Evolutionary conservation across 495 filamentous ascomycete genomes (phyloP).

Genomic region (Gamarada debralockiae): DNA sequence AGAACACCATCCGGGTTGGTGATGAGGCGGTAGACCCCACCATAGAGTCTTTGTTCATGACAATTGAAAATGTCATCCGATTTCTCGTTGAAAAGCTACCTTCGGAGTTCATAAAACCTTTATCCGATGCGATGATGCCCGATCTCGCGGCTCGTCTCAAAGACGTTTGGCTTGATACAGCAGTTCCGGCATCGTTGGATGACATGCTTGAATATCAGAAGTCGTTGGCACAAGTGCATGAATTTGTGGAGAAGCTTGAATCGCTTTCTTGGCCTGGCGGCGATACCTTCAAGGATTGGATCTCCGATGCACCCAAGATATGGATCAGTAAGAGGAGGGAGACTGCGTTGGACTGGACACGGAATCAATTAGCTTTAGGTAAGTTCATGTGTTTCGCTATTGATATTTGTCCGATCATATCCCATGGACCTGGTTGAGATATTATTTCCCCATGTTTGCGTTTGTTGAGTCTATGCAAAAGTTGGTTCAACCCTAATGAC

Average conservation of each 20-base stretch:
- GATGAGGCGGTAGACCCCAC: conserved; percentile 10
- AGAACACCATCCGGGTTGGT: conserved; percentile 16
- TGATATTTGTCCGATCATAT: background rate
- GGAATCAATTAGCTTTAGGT: conserved; percentile 55
- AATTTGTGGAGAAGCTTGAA: conserved; percentile 61
- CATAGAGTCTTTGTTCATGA: conserved; percentile 46
- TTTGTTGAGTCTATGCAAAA: background rate
- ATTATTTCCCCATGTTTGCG: no score
- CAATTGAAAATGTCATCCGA: conserved; percentile 57
- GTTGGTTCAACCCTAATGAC: no score
- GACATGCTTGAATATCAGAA: conserved; percentile 67
- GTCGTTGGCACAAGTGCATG: conserved; percentile 52
- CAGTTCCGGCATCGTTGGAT: conserved; percentile 67
- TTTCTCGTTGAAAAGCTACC: conserved; percentile 68
- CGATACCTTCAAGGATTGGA: conserved; percentile 73
- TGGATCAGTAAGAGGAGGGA: conserved; percentile 88
- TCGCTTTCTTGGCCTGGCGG: conserved; percentile 63
- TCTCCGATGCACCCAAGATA: conserved; percentile 67
- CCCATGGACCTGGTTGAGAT: no score
- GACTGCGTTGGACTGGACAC: conserved; percentile 66
- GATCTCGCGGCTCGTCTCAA: conserved; percentile 62
- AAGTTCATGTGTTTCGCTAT: background rate
- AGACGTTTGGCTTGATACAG: conserved; percentile 66
- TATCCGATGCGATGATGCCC: conserved; percentile 67
- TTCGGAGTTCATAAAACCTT: conserved; percentile 48